Evolutionary conservation across 2,329 filamentous ascomycete genomes (phyloP).

Genomic region (Gaeumannomyces sp.): DNA sequence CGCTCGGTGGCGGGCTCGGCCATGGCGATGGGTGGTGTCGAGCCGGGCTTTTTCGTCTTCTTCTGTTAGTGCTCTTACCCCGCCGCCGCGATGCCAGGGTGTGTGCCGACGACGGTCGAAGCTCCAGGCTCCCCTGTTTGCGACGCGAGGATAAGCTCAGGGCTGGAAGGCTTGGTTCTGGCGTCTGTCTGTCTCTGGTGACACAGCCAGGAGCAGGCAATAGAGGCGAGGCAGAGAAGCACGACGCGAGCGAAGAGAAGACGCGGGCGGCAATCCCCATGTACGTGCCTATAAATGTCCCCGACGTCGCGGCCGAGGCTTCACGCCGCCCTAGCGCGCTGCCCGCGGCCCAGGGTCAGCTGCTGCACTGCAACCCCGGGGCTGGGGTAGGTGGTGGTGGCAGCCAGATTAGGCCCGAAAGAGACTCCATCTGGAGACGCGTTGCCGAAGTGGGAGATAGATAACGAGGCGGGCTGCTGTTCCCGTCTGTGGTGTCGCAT

Average conservation of each 20-base stretch:
- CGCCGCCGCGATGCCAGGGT: too few species aligned
- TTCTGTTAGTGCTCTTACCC: not conserved
- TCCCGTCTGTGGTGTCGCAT: too few species aligned
- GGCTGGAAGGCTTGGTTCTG: not conserved
- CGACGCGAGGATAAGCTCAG: too few species aligned
- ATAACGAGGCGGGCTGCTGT: too few species aligned
- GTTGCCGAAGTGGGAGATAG: too few species aligned
- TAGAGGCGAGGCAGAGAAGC: not conserved
- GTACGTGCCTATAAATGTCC: not conserved
- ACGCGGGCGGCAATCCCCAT: not conserved
- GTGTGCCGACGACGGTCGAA: too few species aligned
- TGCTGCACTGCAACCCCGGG: not conserved
- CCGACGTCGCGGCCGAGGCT: not conserved
- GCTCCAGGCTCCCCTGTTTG: too few species aligned
- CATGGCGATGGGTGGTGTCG: conserved; percentile 9
- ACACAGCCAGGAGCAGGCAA: not conserved
- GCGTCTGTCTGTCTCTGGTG: not conserved
- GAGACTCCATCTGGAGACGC: too few species aligned
- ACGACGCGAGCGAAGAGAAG: not conserved
- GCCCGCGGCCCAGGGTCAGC: not conserved
- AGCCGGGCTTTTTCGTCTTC: not conserved
- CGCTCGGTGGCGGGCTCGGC: conserved; percentile 21
- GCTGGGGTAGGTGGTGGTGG: not conserved
- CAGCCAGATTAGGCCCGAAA: too few species aligned
- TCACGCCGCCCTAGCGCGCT: too few species aligned